Evolutionary conservation across 2,329 filamentous ascomycete genomes (phyloP), one percentile per base, ranked within the genome.

Genomic region (Parascedosporium putredinis): DNA sequence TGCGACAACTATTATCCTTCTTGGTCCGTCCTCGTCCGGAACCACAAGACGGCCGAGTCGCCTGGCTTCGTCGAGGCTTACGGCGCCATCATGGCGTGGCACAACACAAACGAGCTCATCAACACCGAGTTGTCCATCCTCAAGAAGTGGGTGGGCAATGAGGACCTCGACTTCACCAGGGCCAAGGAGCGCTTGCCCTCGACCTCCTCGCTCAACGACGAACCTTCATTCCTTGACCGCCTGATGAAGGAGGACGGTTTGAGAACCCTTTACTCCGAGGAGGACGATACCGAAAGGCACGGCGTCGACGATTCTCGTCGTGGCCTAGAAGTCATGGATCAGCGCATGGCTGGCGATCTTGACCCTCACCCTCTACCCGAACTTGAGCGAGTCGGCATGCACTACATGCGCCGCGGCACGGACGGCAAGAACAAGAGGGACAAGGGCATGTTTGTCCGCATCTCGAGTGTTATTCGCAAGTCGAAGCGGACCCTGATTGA

Each of bases 71-170:
- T 78, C 54, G 84, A 90, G 54, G 88, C 88, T 24, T 93, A 86
- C 60, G 86, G 95, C 62, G 85, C 91, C 45, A 84, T 98, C 56
- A 81, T 95, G 54, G 84, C 91, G 3, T 98, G 93, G 93, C 85
- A 95, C 72, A 98, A 97, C 66, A 96, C 90, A 47, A 96, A 90
- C 27, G 83, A 91, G 62, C 81, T 95, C 61, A 97, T 98, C 73
- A 95, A 94, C 64, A 95, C 88, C 2, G 88, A 98, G 64, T 78
- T 98, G 52, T 82, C 83, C 12, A 90, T 97, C 55, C 67, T 98
- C 55, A 90, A 93, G 65, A 89, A 85, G 55, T 98, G 93, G 93
- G 93, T 98, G 23, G 93, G 93, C 50, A 98, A 98, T 61, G 83
- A 90, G 33, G 90, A 95, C 61, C 77, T 98, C 34, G 89, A 97